Evolutionary conservation across 495 filamentous ascomycete species (phyloP).

Genomic region (Pseudomonodictys pantanalensis): DNA sequence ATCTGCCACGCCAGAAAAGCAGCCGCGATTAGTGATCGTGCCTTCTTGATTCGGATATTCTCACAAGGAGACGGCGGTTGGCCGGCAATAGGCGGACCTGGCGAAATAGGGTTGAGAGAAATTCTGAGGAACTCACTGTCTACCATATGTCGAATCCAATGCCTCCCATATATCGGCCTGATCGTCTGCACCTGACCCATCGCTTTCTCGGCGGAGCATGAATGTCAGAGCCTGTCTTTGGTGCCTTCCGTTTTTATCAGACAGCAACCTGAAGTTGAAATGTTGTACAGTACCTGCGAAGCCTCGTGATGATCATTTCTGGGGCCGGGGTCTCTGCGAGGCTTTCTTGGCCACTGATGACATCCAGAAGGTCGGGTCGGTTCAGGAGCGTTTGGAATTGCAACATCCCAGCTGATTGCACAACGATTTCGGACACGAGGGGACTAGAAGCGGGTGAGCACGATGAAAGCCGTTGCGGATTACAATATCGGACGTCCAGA

Average conservation of each 20-base stretch:
- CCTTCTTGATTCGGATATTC: too few species aligned
- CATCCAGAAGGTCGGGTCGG: neutral
- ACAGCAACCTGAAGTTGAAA: neutral
- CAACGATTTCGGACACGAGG: neutral
- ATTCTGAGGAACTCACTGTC: neutral
- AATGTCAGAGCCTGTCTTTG: slow-evolving; percentile 25
- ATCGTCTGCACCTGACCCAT: neutral
- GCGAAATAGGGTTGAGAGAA: neutral
- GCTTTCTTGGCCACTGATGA: neutral
- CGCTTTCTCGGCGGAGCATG: slow-evolving; percentile 17
- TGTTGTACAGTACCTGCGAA: neutral
- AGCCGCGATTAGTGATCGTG: too few species aligned
- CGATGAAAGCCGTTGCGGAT: neutral
- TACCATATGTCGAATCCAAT: neutral
- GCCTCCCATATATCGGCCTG: slow-evolving; percentile 8
- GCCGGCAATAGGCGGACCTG: too few species aligned
- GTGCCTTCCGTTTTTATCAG: neutral
- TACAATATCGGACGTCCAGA: neutral
- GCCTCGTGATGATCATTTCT: neutral
- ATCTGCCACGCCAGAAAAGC: neutral
- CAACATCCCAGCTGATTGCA: neutral
- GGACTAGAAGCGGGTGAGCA: neutral
- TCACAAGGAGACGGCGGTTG: too few species aligned
- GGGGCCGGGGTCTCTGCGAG: neutral
- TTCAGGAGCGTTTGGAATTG: neutral